Conservation (phyloP, 1,284 basidiomycete genomes). For the Amylostereum areolatum region DNA sequence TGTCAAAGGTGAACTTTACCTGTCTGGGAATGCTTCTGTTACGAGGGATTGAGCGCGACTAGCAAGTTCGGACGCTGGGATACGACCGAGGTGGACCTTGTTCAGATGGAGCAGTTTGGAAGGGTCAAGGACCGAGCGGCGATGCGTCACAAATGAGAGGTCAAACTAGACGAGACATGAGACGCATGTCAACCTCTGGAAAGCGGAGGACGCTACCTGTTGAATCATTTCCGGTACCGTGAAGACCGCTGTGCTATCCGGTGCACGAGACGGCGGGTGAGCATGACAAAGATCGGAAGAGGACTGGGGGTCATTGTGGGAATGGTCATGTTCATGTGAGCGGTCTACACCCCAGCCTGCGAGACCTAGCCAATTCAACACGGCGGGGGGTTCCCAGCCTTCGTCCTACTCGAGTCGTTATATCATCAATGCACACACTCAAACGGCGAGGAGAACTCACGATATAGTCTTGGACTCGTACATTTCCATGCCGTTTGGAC, state of each 20-base stretch:
- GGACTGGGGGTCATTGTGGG: background rate
- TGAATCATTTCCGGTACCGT: constrained; percentile 58
- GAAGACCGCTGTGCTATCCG: constrained; percentile 63
- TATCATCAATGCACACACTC: background rate
- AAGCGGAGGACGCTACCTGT: constrained; percentile 32
- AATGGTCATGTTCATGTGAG: constrained; percentile 26
- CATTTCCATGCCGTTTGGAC: constrained; percentile 90
- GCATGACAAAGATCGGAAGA: constrained; percentile 14
- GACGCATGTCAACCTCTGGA: background rate
- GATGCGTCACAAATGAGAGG: constrained; percentile 64
- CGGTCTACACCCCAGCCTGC: constrained; percentile 79
- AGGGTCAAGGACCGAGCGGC: constrained; percentile 67
- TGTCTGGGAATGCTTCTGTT: constrained; percentile 40
- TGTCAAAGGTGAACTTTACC: constrained; percentile 22
- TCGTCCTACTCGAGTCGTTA: constrained; percentile 34
- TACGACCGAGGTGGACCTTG: constrained; percentile 56
- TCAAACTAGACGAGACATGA: constrained; percentile 49
- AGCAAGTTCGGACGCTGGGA: constrained; percentile 36
- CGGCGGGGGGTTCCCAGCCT: constrained; percentile 87
- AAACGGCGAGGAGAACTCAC: constrained; percentile 34
- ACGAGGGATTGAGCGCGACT: constrained; percentile 40
- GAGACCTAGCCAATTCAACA: constrained; percentile 91
- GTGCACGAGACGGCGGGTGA: constrained; percentile 29
- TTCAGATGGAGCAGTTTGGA: constrained; percentile 74
- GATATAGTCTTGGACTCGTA: constrained; percentile 81